Evolutionary conservation across 2,329 filamentous ascomycete genomes (phyloP).

Genomic region (Phoma sp.): DNA sequence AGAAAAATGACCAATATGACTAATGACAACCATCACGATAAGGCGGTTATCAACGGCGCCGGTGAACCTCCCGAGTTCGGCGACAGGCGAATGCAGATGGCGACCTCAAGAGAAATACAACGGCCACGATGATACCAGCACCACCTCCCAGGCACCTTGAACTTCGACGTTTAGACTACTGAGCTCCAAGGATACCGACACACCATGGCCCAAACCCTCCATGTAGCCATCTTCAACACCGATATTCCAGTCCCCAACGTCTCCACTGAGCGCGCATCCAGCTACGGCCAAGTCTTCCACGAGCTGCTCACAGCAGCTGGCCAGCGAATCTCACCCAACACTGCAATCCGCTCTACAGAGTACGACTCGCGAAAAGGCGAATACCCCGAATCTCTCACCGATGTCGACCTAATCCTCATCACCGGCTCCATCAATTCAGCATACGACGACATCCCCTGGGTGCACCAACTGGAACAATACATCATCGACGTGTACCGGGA

Average conservation of each 20-base stretch:
- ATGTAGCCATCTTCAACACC: conserved; percentile 40
- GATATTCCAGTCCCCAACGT: conserved; percentile 40
- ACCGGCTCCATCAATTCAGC: conserved; percentile 49
- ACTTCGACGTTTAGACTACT: too few relatives aligned
- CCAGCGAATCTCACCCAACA: conserved; percentile 7
- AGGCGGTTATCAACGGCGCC: conserved; percentile 18
- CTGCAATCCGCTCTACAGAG: conserved; percentile 37
- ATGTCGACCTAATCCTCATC: conserved; percentile 50
- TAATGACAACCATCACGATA: conserved; percentile 15
- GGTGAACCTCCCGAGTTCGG: conserved; percentile 12
- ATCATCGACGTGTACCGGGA: conserved; percentile 42
- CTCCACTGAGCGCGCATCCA: conserved; percentile 21
- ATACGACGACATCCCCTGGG: conserved; percentile 40
- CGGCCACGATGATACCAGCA: too few relatives aligned
- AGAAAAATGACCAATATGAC: conserved; percentile 3
- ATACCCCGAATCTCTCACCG: conserved; percentile 42
- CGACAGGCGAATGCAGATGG: not conserved
- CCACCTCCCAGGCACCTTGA: not conserved
- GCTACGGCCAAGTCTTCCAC: conserved; percentile 44
- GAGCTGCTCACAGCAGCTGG: conserved; percentile 30
- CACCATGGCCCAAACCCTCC: conserved; percentile 12
- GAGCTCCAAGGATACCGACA: not conserved
- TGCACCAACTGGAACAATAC: conserved; percentile 37
- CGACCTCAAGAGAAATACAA: not conserved
- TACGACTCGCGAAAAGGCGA: conserved; percentile 48